A percentile compares a stretch with the other conserved stretches of the same genome.
These are phyloP conservation scores for Kregervanrija delftensis DNA, from an alignment of 805 yeast species.

Conservation along the genomic window DNA sequence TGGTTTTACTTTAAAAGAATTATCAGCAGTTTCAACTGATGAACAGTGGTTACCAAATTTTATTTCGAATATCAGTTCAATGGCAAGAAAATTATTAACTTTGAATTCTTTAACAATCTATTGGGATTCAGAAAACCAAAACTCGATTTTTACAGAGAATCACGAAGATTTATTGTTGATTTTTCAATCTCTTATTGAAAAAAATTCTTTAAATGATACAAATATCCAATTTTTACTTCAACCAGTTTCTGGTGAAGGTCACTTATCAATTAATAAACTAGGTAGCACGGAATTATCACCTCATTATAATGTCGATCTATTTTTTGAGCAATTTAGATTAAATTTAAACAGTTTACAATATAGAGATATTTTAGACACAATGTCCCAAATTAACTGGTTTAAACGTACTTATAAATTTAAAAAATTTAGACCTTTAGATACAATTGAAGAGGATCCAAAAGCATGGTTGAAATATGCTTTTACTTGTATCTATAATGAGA, in stretches of 20 bases:
- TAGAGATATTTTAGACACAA: conserved; percentile 70
- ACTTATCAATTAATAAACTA: conserved; percentile 68
- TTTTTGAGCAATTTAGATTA: conserved; percentile 85
- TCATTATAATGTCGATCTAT: conserved; percentile 65
- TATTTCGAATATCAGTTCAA: conserved; percentile 57
- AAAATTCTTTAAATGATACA: conserved; percentile 9
- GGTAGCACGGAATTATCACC: conserved; percentile 66
- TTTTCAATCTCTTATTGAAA: conserved; percentile 39
- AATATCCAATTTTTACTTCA: conserved; percentile 55
- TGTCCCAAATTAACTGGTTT: conserved; percentile 76
- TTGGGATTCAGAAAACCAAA: conserved; percentile 64
- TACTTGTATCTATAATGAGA: conserved; percentile 64
- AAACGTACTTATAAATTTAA: conserved; percentile 70
- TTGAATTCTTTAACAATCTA: conserved; percentile 71
- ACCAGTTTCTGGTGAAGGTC: conserved; percentile 89
- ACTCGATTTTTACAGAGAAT: conserved; percentile 40
- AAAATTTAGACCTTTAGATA: conserved; percentile 55
- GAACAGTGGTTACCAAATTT: conserved; percentile 80
- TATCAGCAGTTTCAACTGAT: conserved; percentile 89
- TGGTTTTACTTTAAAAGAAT: conserved; percentile 77
- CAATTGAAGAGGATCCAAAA: conserved; percentile 54
- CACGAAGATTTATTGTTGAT: conserved; percentile 40
- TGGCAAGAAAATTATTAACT: conserved; percentile 72
- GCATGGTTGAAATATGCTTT: conserved; percentile 84
- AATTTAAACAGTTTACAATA: conserved; percentile 82